A percentile compares a stretch with the other conserved stretches of the same genome.
These are phyloP conservation scores for Debaryomyces robertsiae DNA, from an alignment of 1,139 yeast genomes.

Conservation along the genomic window DNA sequence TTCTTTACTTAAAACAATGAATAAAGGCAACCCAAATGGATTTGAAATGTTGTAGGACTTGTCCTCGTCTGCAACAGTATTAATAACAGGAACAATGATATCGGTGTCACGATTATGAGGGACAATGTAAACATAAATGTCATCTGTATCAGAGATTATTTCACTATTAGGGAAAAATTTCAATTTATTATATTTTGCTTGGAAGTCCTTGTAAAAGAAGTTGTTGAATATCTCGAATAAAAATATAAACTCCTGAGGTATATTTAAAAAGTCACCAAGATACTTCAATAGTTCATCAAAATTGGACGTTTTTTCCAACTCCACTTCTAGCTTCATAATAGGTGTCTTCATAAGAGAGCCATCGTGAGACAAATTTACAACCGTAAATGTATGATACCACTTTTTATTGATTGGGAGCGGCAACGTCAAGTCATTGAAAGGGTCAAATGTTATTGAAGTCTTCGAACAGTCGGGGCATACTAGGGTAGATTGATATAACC, in stretches of 20 bases:
- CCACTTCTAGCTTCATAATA: constrained; percentile 60
- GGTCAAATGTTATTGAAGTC: constrained; percentile 89
- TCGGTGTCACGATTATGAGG: constrained; percentile 47
- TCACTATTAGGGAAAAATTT: constrained; percentile 71
- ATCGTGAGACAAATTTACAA: constrained; percentile 59
- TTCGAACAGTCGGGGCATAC: constrained; percentile 84
- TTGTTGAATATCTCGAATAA: constrained; percentile 73
- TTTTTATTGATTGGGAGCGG: constrained; percentile 80
- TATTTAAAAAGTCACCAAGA: constrained; percentile 53
- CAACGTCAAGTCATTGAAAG: constrained; percentile 85
- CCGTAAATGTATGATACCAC: constrained; percentile 69
- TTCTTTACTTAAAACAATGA: constrained; percentile 58
- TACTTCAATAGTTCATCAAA: constrained; percentile 66
- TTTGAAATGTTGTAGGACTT: constrained; percentile 38
- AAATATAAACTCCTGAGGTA: constrained; percentile 49
- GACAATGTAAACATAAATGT: constrained; percentile 69
- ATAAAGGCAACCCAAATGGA: constrained; percentile 74
- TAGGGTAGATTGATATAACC: constrained; percentile 84
- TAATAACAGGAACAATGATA: constrained; percentile 69
- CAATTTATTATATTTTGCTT: constrained; percentile 58
- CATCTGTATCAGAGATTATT: constrained; percentile 63
- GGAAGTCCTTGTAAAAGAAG: constrained; percentile 71
- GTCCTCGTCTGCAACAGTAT: constrained; percentile 49
- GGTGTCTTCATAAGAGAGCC: constrained; percentile 30
- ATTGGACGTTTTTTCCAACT: constrained; percentile 65